Evolutionary conservation across 2,329 filamentous ascomycete species (phyloP), one percentile per base, ranked within the genome.

Genomic region (Pseudogymnoascus sp.): DNA sequence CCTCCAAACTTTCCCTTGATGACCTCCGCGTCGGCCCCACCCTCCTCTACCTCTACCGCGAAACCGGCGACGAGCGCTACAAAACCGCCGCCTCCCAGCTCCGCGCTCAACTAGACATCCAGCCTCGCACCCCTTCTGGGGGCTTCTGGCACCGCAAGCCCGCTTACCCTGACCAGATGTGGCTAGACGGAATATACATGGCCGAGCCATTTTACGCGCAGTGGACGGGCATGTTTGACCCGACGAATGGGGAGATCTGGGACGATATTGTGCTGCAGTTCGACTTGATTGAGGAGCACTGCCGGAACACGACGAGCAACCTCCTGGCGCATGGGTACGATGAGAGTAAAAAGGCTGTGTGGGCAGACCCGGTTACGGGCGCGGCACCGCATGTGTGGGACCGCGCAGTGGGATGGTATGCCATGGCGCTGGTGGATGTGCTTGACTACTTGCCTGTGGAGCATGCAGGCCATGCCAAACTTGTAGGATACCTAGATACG

Each of bases 101-200:
- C 48, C 74, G 79, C 7, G 66, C 71, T 13, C 78, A 81, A 64
- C 68, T 84, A 5, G 71, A 82, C 64, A 70, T 74, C 35, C 80
- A 81, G 63, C 80, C 80, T 4, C 75, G 81, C 12, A 84, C 78
- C 0, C 70, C 77, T 0, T 69, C 74, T 0, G 81, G 81, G 7
- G 82, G 81, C 0, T 81, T 84, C 73, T 84, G 81, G 80, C 81
- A 84, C 65, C 74, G 78, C 0, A 69, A 74, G 13, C 72, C 78
- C 33, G 71, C 74, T 2, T 82, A 81, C 65, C 74, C 74, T 15
- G 76, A 82, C 65, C 79, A 84, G 67, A 83, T 83, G 81, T 84
- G 82, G 81, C 74, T 84, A 0, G 81, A 83, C 65, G 82, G 82
- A 1, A 79, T 81, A 21, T 82, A 75, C 70, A 81, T 81, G 79